Evolutionary conservation across 2,329 filamentous ascomycete species (phyloP).

Genomic region (Pezicula radicicola): DNA sequence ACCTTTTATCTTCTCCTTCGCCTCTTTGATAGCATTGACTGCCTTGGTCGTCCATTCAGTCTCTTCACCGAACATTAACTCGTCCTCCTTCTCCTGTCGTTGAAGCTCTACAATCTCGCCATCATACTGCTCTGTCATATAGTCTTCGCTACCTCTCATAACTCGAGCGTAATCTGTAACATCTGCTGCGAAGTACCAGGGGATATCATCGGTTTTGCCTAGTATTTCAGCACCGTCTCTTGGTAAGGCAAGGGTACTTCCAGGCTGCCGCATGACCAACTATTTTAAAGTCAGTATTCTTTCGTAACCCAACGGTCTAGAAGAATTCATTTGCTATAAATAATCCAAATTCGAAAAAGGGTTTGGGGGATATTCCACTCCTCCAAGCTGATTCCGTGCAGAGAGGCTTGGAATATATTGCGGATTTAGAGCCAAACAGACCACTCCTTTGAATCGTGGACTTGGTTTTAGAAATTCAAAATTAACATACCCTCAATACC

Average conservation of each 20-base stretch:
- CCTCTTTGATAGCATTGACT: conserved; percentile 67
- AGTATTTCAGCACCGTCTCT: conserved; percentile 72
- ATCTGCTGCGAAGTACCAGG: conserved; percentile 93
- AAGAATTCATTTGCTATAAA: too few relatives aligned
- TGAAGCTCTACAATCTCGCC: conserved; percentile 72
- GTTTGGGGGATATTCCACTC: too few relatives aligned
- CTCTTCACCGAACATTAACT: conserved; percentile 87
- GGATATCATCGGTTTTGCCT: conserved; percentile 70
- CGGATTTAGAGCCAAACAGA: too few relatives aligned
- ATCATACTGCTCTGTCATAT: conserved; percentile 80
- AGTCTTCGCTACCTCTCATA: conserved; percentile 89
- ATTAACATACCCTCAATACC: conserved; percentile 56
- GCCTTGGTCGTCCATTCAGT: conserved; percentile 91
- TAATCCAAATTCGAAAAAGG: too few relatives aligned
- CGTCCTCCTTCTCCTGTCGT: conserved; percentile 81
- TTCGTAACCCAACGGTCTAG: too few relatives aligned
- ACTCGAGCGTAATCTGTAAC: conserved; percentile 92
- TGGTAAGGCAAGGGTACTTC: conserved; percentile 84
- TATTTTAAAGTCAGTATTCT: too few relatives aligned
- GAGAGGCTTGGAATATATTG: too few relatives aligned
- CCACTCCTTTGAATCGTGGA: too few relatives aligned
- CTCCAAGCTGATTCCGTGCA: too few relatives aligned
- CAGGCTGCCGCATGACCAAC: conserved; percentile 75
- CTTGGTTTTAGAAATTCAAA: too few relatives aligned
- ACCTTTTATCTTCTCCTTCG: conserved; percentile 71